Percentiles rank a stretch among this genome's conserved stretches.
Conservation (phyloP, 805 yeast species). For the Kazachstania kunashirensis region DNA sequence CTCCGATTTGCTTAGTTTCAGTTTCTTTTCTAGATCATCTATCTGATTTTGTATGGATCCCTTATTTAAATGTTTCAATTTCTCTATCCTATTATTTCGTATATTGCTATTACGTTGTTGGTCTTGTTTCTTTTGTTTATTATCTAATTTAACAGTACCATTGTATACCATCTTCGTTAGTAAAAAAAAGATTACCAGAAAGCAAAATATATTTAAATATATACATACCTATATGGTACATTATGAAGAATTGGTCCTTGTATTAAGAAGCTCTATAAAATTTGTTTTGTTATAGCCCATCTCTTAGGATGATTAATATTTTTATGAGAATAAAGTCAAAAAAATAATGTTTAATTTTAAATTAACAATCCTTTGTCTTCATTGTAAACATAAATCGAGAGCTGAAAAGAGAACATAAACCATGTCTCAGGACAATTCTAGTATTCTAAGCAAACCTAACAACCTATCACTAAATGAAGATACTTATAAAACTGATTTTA, state of each 20-base stretch:
- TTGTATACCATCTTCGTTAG: not conserved
- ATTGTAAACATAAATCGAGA: not conserved
- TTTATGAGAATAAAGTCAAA: no score
- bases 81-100: constrained; percentile 17
- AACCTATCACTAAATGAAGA: constrained; percentile 5
- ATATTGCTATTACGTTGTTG: constrained; percentile 19
- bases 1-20: constrained; percentile 27
- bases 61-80: constrained; percentile 20
- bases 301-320: no score
- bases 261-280: no score
- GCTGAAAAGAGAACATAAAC: not conserved
- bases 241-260: no score
- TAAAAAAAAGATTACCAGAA: no score
- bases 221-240: not conserved
- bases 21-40: constrained; percentile 19
- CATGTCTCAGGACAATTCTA: constrained; percentile 4
- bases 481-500: constrained; percentile 9
- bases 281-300: no score
- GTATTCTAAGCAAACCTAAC: constrained; percentile 1
- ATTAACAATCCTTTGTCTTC: no score
- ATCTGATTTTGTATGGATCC: constrained; percentile 13
- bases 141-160: constrained; percentile 11
- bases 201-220: no score
- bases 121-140: constrained; percentile 21
- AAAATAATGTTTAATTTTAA: no score